phyloP scores from a whole-genome alignment of 352 stramenopile species.

The Phytopythium boreale region DNA sequence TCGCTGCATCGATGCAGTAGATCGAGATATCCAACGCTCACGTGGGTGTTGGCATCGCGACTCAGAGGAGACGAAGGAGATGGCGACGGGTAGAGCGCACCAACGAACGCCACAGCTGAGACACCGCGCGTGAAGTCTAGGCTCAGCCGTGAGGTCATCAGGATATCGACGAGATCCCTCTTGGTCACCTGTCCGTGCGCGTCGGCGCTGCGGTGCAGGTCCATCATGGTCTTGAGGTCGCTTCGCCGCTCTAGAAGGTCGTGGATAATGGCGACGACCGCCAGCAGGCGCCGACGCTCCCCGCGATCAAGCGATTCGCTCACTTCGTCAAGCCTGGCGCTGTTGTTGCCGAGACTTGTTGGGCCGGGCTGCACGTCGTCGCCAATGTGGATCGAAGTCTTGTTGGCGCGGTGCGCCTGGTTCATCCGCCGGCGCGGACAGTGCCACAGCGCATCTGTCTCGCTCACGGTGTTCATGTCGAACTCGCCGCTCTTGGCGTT shows the following conservation, averaged over 20 bases:
- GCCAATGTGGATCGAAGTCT: constrained; percentile 52
- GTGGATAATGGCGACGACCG: constrained; percentile 55
- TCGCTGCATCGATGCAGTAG: constrained; percentile 61
- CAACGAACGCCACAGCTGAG: constrained; percentile 51
- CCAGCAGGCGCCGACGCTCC: constrained; percentile 25
- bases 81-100: constrained; percentile 47
- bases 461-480: constrained; percentile 36
- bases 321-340: not conserved
- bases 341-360: not conserved
- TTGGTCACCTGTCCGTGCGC: constrained; percentile 58
- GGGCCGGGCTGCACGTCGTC: constrained; percentile 22
- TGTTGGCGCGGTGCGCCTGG: constrained; percentile 56
- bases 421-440: constrained; percentile 58
- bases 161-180: constrained; percentile 57
- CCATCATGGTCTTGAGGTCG: constrained; percentile 70
- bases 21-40: constrained; percentile 43
- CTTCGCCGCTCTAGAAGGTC: constrained; percentile 67
- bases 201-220: constrained; percentile 55
- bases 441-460: constrained; percentile 61
- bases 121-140: constrained; percentile 52
- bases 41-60: not conserved
- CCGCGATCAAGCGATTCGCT: constrained; percentile 15
- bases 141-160: constrained; percentile 57
- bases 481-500: constrained; percentile 17
- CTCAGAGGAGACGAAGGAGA: not conserved